Evolutionary conservation across 1,139 yeast genomes (phyloP).

Genomic region (Pneumocystis sp.): DNA sequence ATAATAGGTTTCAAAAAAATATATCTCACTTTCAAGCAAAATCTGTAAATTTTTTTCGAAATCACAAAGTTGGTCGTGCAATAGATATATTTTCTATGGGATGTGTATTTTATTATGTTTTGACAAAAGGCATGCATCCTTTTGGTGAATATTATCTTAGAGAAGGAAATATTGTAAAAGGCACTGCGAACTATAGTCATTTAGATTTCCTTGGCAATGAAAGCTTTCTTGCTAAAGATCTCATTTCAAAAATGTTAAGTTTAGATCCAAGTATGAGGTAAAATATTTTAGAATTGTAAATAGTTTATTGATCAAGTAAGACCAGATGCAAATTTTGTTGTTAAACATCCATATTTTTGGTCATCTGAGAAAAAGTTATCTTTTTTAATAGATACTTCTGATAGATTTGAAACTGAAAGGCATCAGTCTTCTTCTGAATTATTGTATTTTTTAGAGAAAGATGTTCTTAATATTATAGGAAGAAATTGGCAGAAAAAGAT

Average conservation of each 20-base stretch:
- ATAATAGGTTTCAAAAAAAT: slow-evolving; percentile 8
- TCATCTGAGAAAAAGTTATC: slow-evolving; percentile 55
- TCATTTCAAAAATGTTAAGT: slow-evolving; percentile 57
- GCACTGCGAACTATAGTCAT: slow-evolving; percentile 41
- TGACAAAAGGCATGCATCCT: slow-evolving; percentile 82
- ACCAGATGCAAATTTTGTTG: slow-evolving; percentile 52
- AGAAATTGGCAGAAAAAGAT: slow-evolving; percentile 70
- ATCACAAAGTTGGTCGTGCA: slow-evolving; percentile 58
- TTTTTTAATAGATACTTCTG: slow-evolving; percentile 73
- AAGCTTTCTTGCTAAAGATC: slow-evolving; percentile 51
- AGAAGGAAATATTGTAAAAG: slow-evolving; percentile 76
- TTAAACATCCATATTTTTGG: slow-evolving; percentile 89
- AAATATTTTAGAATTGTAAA: neutral
- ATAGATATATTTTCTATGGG: slow-evolving; percentile 91
- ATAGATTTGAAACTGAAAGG: slow-evolving; percentile 73
- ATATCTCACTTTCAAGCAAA: slow-evolving; percentile 22
- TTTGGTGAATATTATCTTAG: slow-evolving; percentile 80
- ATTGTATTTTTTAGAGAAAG: slow-evolving; percentile 43
- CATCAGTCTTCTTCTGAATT: slow-evolving; percentile 74
- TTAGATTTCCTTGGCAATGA: slow-evolving; percentile 29
- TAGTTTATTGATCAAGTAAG: slow-evolving; percentile 27
- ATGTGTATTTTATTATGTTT: slow-evolving; percentile 77
- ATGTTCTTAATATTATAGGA: slow-evolving; percentile 39
- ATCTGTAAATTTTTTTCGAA: slow-evolving; percentile 30
- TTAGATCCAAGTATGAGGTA: slow-evolving; percentile 35